phyloP scores from a whole-genome alignment of 2,329 filamentous ascomycete species.

The Colletotrichum abscissum region DNA sequence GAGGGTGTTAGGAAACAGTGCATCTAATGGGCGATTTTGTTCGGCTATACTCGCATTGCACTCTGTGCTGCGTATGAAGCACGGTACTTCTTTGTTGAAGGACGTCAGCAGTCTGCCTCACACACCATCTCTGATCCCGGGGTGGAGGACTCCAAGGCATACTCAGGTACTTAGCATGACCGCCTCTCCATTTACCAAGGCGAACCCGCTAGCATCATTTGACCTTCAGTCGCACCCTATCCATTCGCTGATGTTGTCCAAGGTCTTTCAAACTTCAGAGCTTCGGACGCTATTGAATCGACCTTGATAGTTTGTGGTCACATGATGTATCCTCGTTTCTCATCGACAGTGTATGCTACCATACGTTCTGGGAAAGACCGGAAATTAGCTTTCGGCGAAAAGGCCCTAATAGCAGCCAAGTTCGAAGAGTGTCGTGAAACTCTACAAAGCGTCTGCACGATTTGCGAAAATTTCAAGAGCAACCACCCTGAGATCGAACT shows the following conservation, averaged over 20 bases:
- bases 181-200: not conserved
- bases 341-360: not conserved
- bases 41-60: not conserved
- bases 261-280: not conserved
- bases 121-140: not conserved
- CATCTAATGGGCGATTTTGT: not conserved
- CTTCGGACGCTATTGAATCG: not conserved
- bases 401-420: not conserved
- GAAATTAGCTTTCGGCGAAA: not conserved
- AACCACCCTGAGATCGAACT: not conserved
- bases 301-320: no score
- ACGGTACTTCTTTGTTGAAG: not conserved
- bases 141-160: not conserved
- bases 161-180: not conserved
- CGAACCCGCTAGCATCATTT: not conserved
- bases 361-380: not conserved
- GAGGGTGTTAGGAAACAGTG: not conserved
- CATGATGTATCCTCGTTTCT: not conserved
- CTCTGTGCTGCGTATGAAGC: not conserved
- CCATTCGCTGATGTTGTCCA: not conserved
- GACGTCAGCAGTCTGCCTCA: not conserved
- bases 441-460: not conserved
- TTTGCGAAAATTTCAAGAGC: not conserved
- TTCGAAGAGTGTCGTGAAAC: conserved; percentile 14
- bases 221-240: not conserved